Evolutionary conservation across 805 yeast species (phyloP), one percentile per base, ranked within the genome.

Genomic region (Suhomyces sp.): DNA sequence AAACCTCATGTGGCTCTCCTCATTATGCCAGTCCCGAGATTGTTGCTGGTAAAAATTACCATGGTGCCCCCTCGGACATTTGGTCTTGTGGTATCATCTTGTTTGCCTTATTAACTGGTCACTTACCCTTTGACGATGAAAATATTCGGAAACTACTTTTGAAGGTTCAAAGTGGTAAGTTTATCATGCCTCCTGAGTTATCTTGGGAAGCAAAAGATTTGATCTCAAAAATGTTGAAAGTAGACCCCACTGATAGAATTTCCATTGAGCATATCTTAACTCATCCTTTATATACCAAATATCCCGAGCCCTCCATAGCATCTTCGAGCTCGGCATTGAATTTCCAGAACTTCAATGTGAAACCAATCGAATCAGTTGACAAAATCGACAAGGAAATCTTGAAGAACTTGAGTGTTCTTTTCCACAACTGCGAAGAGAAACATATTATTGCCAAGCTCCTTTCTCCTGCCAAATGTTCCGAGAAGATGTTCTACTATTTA

Each of bases 11-110:
- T 71, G 99, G 99, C 1, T 91, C 97, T 15, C 99, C 99, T 7
- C 99, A 94, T 69, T 94, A 94, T 70, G 99, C 98, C 1, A 90
- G 97, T 8, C 99, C 99, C 0, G 99, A 94, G 69, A 93, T 94
- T 60, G 97, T 94, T 9, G 88, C 97, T 10, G 99, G 99, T 36
- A 83, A 87, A 56, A 90, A 85, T 55, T 94, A 94, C 68, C 98
- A 94, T 66, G 99, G 99, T 12, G 91, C 96, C 29, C 97, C 97
- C 42, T 86, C 96, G 31, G 99, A 94, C 70, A 92, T 94, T 51
- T 94, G 99, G 99, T 92, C 97, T 6, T 92, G 97, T 73, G 98
- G 99, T 62, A 90, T 94, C 56, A 94, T 94, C 50, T 75, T 94
- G 52, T 94, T 90, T 74, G 99, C 99, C 0, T 74, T 94, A 47